Conservation (phyloP, 1,284 basidiomycete species). For the Tremellales sp. region DNA sequence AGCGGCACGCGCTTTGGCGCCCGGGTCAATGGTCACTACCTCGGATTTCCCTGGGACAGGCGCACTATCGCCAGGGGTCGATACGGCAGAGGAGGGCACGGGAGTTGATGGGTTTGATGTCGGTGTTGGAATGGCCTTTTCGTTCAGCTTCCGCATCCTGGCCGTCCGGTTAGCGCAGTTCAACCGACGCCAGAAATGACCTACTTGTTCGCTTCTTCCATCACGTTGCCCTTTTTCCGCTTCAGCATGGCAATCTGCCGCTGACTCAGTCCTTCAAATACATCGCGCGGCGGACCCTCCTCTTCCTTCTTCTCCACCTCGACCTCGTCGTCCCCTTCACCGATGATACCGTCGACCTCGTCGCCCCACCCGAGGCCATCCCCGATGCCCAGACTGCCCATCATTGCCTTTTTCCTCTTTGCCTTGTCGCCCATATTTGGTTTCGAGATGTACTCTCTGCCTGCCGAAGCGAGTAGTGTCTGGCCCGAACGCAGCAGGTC, state of each 20-base stretch:
- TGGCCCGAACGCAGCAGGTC: constrained; percentile 19
- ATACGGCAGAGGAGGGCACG: constrained; percentile 19
- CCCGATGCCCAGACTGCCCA: constrained; percentile 42
- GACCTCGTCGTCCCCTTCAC: constrained; percentile 30
- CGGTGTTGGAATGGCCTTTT: constrained; percentile 18
- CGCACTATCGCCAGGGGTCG: constrained; percentile 17
- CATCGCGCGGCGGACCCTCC: constrained; percentile 24
- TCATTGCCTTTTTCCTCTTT: constrained; percentile 44
- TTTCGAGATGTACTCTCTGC: constrained; percentile 43
- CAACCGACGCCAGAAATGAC: constrained; percentile 15
- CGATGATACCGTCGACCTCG: constrained; percentile 42
- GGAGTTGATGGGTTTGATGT: constrained; percentile 5
- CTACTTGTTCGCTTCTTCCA: constrained; percentile 46
- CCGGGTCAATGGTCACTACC: constrained; percentile 43
- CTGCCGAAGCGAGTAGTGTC: constrained; percentile 41
- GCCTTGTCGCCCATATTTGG: constrained; percentile 32
- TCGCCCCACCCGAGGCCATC: constrained; percentile 40
- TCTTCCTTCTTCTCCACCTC: constrained; percentile 11
- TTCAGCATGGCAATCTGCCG: constrained; percentile 49
- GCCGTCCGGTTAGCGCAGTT: constrained; percentile 30
- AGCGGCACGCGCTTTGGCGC: constrained; percentile 39
- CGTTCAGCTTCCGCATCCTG: constrained; percentile 40
- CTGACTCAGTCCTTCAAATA: constrained; percentile 47
- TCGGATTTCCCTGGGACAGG: constrained; percentile 15
- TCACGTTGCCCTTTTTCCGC: constrained; percentile 47